Percentiles rank a stretch among this genome's conserved stretches.
These are phyloP conservation scores for Protomyces inundatus DNA, from an alignment of 1,139 yeast species.

Conservation along the genomic window DNA sequence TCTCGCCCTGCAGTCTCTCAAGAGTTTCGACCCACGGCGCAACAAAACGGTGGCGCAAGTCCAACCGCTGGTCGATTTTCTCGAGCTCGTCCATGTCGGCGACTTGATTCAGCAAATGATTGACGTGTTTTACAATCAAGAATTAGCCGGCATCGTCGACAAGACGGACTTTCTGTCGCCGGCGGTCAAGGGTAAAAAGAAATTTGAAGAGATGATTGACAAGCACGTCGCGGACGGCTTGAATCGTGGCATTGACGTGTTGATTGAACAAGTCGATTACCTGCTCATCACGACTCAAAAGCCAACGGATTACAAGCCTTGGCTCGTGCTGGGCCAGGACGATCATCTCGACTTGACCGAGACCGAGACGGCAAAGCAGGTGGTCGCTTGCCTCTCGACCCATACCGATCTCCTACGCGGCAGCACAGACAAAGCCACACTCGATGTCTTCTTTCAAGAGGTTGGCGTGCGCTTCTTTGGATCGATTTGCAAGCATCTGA, in stretches of 20 bases:
- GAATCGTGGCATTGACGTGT: conserved; percentile 80
- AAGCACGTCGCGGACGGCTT: conserved; percentile 88
- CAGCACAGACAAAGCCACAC: conserved; percentile 78
- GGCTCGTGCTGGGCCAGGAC: conserved; percentile 31
- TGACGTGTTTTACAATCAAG: conserved; percentile 84
- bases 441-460: conserved; percentile 91
- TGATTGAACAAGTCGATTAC: conserved; percentile 68
- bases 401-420: conserved; percentile 73
- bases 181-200: conserved; percentile 71
- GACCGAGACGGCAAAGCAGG: conserved; percentile 46
- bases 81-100: conserved; percentile 86
- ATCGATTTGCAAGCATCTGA: conserved; percentile 66
- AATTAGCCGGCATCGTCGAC: conserved; percentile 62
- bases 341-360: conserved; percentile 18
- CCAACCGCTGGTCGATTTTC: conserved; percentile 79
- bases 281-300: conserved; percentile 49
- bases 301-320: conserved; percentile 52
- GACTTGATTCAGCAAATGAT: conserved; percentile 90
- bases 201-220: conserved; percentile 74
- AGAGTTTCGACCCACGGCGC: conserved; percentile 63
- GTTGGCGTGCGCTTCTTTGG: conserved; percentile 82
- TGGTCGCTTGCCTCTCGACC: conserved; percentile 58
- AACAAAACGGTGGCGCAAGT: conserved; percentile 41
- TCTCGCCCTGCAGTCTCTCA: conserved; percentile 65
- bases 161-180: conserved; percentile 75